Conservation (phyloP, 2,329 filamentous ascomycete species). For the Purpureocillium takamizusanense region DNA sequence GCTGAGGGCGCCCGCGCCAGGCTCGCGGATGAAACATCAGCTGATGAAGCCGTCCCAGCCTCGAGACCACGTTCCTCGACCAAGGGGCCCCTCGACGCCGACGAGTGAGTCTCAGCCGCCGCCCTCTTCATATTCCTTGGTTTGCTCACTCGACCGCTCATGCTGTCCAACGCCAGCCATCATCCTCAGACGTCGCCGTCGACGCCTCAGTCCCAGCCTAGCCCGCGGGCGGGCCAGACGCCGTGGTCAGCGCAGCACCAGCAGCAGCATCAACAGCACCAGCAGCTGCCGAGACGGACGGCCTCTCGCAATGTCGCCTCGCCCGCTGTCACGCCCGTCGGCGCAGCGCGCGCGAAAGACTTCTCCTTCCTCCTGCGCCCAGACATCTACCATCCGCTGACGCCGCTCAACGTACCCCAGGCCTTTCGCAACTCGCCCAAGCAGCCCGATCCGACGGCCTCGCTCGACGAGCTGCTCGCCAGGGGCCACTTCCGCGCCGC, state of each 20-base stretch:
- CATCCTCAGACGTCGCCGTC: conserved; percentile 6
- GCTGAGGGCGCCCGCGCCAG: conserved; percentile 67
- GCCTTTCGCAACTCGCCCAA: conserved; percentile 62
- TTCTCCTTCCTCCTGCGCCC: conserved; percentile 73
- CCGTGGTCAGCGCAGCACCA: no score
- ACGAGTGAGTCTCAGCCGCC: conserved; percentile 4
- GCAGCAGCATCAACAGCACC: no score
- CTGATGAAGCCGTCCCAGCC: conserved; percentile 1
- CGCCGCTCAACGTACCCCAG: conserved; percentile 48
- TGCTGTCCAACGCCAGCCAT: neutral
- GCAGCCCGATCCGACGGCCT: conserved; percentile 52
- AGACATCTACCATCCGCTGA: conserved; percentile 75
- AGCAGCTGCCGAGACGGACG: no score
- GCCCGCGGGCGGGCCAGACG: neutral
- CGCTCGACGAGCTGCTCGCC: conserved; percentile 59
- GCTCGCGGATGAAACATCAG: conserved; percentile 71
- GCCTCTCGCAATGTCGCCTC: no score
- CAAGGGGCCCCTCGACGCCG: conserved; percentile 6
- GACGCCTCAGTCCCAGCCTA: neutral
- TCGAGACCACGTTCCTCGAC: conserved; percentile 8
- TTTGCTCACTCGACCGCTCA: neutral
- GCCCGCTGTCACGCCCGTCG: conserved; percentile 6
- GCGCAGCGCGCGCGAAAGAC: conserved; percentile 42
- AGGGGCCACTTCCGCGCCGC: conserved; percentile 73
- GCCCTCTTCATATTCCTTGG: neutral